Base-by-base conservation (phyloP, 2,329 filamentous ascomycete species). In the Scedosporium boydii region DNA sequence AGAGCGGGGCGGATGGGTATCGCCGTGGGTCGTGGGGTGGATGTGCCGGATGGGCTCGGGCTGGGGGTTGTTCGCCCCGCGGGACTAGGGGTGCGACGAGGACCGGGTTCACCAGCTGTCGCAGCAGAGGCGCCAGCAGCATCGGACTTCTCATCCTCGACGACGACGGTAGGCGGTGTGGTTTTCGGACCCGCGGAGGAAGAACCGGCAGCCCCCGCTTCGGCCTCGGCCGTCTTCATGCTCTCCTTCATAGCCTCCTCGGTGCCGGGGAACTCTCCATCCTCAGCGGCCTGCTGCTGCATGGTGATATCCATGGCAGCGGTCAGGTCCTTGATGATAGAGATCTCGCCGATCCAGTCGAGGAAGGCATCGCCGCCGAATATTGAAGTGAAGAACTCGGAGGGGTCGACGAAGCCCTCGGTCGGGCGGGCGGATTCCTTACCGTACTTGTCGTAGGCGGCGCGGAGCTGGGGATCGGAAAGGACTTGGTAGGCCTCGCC, bases 291-390 rank as follows among this genome's bases (percentile, higher is more conserved):
- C 21, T 69, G 70, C 68, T 87, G 87, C 62, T 90, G 82, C 87
- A 92, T 93, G 21, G 91, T 93, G 68, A 99, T 98, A 70, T 99
- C 95, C 93, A 99, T 98, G 55, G 93, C 96, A 70, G 92, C 91
- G 18, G 93, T 98, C 62, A 99, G 82, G 71, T 99, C 95, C 79
- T 97, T 98, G 90, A 99, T 97, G 63, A 99, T 85, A 59, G 91
- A 95, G 69, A 99, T 96, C 81, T 99, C 95, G 68, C 95, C 95
- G 71, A 99, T 98, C 82, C 95, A 91, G 79, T 99, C 93, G 65
- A 89, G 82, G 71, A 99, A 99, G 12, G 93, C 92, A 69, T 97
- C 93, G 64, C 95, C 95, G 68, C 95, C 95, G 72, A 99, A 99
- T 69, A 99, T 99, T 80, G 93, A 96, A 70, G 90, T 90, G 78